Conservation (phyloP, 1,139 yeast species). For the Torulaspora globosa region DNA sequence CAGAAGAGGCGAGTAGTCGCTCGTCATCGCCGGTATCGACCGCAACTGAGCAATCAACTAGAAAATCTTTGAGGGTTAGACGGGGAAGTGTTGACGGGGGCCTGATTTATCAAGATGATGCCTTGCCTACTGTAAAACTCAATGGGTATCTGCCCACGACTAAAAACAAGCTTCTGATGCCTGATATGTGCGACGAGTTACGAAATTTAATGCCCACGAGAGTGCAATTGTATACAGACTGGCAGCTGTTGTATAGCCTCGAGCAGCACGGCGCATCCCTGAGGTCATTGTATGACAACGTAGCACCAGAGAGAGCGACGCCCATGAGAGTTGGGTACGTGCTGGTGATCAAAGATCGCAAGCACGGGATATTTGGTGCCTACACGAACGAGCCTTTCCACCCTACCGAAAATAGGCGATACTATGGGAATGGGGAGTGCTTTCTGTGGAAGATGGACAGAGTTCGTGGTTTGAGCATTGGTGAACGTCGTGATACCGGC, state of each 20-base stretch:
- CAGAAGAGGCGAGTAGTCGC: slow-evolving; percentile 6
- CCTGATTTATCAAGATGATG: slow-evolving; percentile 4
- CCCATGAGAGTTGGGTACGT: slow-evolving; percentile 57
- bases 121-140: slow-evolving; percentile 47
- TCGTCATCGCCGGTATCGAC: slow-evolving; percentile 6
- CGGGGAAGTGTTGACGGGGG: neutral
- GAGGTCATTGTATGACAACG: slow-evolving; percentile 58
- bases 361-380: slow-evolving; percentile 72
- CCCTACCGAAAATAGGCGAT: slow-evolving; percentile 66
- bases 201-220: slow-evolving; percentile 72
- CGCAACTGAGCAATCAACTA: neutral
- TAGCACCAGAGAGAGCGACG: slow-evolving; percentile 36
- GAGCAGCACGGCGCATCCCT: slow-evolving; percentile 92
- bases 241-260: slow-evolving; percentile 75
- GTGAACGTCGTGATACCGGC: slow-evolving; percentile 13
- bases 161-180: slow-evolving; percentile 51
- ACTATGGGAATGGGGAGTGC: slow-evolving; percentile 93
- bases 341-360: slow-evolving; percentile 59
- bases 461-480: slow-evolving; percentile 26
- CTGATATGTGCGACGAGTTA: slow-evolving; percentile 67
- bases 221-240: slow-evolving; percentile 66
- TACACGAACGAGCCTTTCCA: slow-evolving; percentile 71
- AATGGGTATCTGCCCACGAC: slow-evolving; percentile 58
- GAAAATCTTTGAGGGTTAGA: slow-evolving; percentile 1
- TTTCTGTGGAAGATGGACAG: slow-evolving; percentile 75